Evolutionary conservation across 805 yeast species (phyloP).

Genomic region (Brettanomyces anomalus): DNA sequence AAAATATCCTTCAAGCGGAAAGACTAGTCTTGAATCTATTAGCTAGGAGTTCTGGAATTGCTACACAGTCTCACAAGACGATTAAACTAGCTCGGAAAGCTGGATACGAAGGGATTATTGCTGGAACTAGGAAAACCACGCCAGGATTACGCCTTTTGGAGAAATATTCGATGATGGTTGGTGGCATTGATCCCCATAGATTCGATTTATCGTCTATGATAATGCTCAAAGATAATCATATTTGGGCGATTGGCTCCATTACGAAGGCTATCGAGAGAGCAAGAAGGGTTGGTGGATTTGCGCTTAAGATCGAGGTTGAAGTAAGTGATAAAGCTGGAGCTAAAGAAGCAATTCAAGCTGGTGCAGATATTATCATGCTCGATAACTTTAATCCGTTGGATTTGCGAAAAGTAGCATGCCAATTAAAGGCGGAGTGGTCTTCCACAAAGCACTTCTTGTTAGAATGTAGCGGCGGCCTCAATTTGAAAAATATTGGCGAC

Average conservation of each 20-base stretch:
- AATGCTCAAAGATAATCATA: constrained; percentile 91
- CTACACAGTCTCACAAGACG: constrained; percentile 60
- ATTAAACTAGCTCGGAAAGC: constrained; percentile 50
- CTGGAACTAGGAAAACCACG: constrained; percentile 96
- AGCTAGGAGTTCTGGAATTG: constrained; percentile 80
- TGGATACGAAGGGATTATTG: constrained; percentile 77
- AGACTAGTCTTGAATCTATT: constrained; percentile 77
- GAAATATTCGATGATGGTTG: constrained; percentile 90
- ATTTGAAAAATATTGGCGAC: constrained; percentile 50
- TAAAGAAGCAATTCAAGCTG: constrained; percentile 84
- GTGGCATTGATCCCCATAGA: constrained; percentile 90
- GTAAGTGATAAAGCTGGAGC: constrained; percentile 83
- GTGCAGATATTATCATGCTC: constrained; percentile 93
- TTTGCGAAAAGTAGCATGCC: constrained; percentile 54
- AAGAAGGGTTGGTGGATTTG: constrained; percentile 75
- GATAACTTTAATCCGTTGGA: constrained; percentile 74
- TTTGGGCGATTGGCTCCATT: constrained; percentile 89
- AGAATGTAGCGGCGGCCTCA: constrained; percentile 91
- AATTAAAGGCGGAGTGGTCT: constrained; percentile 50
- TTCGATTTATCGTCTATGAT: constrained; percentile 91
- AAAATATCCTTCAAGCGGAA: constrained; percentile 73
- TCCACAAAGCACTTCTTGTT: constrained; percentile 46
- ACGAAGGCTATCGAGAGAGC: constrained; percentile 76
- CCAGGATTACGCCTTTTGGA: constrained; percentile 87
- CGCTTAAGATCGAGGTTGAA: constrained; percentile 88